Evolutionary conservation across 2,329 filamentous ascomycete genomes (phyloP), one percentile per base, ranked within the genome.

Genomic region (Myriosclerotinia scirpicola): DNA sequence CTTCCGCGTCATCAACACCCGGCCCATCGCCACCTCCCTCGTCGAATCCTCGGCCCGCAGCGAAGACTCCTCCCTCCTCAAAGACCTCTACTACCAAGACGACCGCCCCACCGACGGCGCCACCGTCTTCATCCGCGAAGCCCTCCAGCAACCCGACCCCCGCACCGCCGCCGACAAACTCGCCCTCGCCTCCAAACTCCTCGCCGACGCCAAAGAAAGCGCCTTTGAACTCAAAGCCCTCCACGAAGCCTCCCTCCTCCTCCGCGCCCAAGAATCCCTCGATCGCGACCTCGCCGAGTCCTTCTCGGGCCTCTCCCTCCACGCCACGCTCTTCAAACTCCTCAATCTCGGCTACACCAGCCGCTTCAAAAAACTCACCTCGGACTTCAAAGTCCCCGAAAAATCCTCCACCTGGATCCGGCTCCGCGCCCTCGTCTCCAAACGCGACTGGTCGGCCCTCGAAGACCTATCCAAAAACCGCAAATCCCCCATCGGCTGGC

Each of bases 41-140:
- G 91, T 99, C 34, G 95, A 99, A 78, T 86, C 92, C 1, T 90
- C 89, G 0, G 94, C 95, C 0, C 82, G 91, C 61, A 81, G 79
- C 26, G 90, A 96, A 73, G 93, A 96, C 73, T 84, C 86, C 0
- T 87, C 90, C 64, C 79, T 99, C 30, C 85, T 99, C 36, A 99
- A 98, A 75, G 95, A 98, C 75, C 82, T 99, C 4, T 99, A 95
- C 80, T 99, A 99, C 77, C 95, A 98, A 79, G 95, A 98, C 74
- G 95, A 99, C 76, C 87, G 94, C 6, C 87, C 93, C 4, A 81
- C 93, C 6, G 95, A 98, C 71, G 93, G 95, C 3, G 91, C 94
- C 0, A 90, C 92, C 67, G 87, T 99, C 2, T 90, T 98, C 67
- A 81, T 99, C 17, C 87, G 87, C 26, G 94, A 99, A 78, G 91